A percentile compares a stretch with the other conserved stretches of the same genome.
phyloP scores from a whole-genome alignment of 2,329 filamentous ascomycete species.

The Scleromitrula shiraiana region DNA sequence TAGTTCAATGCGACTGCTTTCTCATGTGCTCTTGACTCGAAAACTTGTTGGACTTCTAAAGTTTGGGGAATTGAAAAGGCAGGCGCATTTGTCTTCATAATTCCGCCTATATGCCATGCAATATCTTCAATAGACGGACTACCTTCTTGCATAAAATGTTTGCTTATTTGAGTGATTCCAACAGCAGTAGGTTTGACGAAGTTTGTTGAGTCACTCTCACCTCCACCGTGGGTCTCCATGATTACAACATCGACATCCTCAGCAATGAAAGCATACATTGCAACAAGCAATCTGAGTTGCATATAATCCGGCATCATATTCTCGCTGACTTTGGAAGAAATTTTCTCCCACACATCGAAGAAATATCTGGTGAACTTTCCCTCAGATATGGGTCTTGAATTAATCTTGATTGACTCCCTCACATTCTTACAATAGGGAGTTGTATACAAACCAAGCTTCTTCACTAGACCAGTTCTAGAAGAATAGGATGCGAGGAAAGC shows the following conservation, averaged over 20 bases:
- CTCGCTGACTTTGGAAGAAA: slow-evolving; percentile 28
- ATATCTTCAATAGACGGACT: slow-evolving; percentile 55
- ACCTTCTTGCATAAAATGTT: slow-evolving; percentile 56
- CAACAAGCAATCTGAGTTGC: slow-evolving; percentile 52
- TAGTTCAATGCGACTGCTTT: slow-evolving; percentile 34
- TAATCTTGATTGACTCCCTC: slow-evolving; percentile 55
- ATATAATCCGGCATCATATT: slow-evolving; percentile 48
- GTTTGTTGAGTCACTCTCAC: slow-evolving; percentile 60
- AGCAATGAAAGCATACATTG: slow-evolving; percentile 55
- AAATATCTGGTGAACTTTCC: slow-evolving; percentile 40
- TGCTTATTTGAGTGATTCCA: slow-evolving; percentile 54
- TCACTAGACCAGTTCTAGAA: slow-evolving; percentile 13
- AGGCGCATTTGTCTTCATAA: slow-evolving; percentile 53
- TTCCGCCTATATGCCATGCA: slow-evolving; percentile 65
- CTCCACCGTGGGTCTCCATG: slow-evolving; percentile 58
- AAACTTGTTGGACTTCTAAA: slow-evolving; percentile 36
- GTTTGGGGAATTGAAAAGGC: slow-evolving; percentile 51
- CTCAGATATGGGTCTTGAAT: slow-evolving; percentile 47
- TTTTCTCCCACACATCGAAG: slow-evolving; percentile 10
- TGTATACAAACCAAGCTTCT: slow-evolving; percentile 51
- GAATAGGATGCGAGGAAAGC: slow-evolving; percentile 49
- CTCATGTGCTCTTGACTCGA: slow-evolving; percentile 42
- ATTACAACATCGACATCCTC: slow-evolving; percentile 55
- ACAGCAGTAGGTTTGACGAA: slow-evolving; percentile 45
- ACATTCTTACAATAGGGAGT: slow-evolving; percentile 59